Conservation (phyloP, 805 yeast genomes). For the Grigorovia humatica region DNA sequence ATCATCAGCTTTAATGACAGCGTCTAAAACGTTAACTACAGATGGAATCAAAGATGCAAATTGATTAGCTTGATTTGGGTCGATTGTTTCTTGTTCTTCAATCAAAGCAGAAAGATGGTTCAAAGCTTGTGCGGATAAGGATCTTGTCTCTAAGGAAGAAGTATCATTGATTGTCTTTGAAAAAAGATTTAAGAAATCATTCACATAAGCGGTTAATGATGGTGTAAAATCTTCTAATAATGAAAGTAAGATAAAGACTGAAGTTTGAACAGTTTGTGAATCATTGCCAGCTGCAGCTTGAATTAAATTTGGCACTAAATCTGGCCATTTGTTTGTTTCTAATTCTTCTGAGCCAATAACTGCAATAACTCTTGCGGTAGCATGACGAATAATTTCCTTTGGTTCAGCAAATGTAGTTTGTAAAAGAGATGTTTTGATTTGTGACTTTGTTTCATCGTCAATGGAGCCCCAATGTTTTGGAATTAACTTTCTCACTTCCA, state of each 20-base stretch:
- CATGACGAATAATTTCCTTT: conserved; percentile 65
- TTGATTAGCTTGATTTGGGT: conserved; percentile 37
- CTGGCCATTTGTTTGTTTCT: conserved; percentile 61
- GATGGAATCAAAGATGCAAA: conserved; percentile 65
- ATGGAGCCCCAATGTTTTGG: conserved; percentile 51
- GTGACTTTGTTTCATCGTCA: conserved; percentile 40
- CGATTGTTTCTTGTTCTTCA: conserved; percentile 45
- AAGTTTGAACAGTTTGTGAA: conserved; percentile 62
- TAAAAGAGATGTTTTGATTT: conserved; percentile 60
- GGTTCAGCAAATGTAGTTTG: conserved; percentile 57
- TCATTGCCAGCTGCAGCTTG: conserved; percentile 49
- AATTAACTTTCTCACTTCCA: conserved; percentile 84
- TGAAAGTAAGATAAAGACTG: conserved; percentile 68
- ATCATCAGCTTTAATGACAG: conserved; percentile 62
- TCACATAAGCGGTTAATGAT: conserved; percentile 46
- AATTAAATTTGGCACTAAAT: conserved; percentile 61
- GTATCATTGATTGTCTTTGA: conserved; percentile 54
- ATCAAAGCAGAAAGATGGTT: conserved; percentile 54
- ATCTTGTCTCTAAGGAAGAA: conserved; percentile 62
- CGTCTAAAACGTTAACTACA: conserved; percentile 72
- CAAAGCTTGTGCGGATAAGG: conserved; percentile 72
- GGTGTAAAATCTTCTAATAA: conserved; percentile 63
- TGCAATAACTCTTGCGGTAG: conserved; percentile 80
- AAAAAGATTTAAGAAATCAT: conserved; percentile 64
- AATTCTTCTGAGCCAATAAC: conserved; percentile 74